Percentiles rank a stretch among this genome's conserved stretches.
phyloP scores from a whole-genome alignment of 495 filamentous ascomycete genomes.

The Hypoxylon lenormandii region DNA sequence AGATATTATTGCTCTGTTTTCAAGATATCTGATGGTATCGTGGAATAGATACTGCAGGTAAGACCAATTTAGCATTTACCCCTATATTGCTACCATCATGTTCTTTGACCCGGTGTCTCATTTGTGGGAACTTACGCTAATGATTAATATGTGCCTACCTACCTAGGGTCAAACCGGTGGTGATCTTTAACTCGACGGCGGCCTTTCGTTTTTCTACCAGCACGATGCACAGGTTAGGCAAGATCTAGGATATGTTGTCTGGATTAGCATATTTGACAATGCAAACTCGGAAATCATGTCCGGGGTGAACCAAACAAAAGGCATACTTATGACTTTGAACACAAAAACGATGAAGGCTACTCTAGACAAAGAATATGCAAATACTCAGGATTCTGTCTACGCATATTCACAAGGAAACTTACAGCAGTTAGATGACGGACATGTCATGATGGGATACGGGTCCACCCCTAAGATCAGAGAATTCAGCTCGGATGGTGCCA shows the following conservation, averaged over 20 bases:
- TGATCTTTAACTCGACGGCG: slow-evolving; percentile 30
- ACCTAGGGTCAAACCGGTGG: slow-evolving; percentile 31
- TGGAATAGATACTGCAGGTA: slow-evolving; percentile 40
- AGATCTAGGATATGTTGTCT: slow-evolving; percentile 7
- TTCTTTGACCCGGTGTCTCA: background rate
- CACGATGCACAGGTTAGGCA: slow-evolving; percentile 33
- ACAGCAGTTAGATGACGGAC: slow-evolving; percentile 21
- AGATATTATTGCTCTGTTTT: slow-evolving; percentile 38
- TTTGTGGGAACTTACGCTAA: slow-evolving; percentile 9
- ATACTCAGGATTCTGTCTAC: slow-evolving; percentile 27
- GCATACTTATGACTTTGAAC: slow-evolving; percentile 19
- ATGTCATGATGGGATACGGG: slow-evolving; percentile 37
- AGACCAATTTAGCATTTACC: too few species aligned
- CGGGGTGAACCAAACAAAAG: slow-evolving; percentile 23
- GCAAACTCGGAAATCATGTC: slow-evolving; percentile 29
- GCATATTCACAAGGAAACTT: slow-evolving; percentile 31
- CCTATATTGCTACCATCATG: background rate
- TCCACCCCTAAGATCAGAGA: slow-evolving; percentile 36
- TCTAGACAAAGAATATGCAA: slow-evolving; percentile 13
- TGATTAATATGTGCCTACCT: too few species aligned
- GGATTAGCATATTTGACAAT: slow-evolving; percentile 42
- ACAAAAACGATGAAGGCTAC: slow-evolving; percentile 30
- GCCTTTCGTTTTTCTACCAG: slow-evolving; percentile 34
- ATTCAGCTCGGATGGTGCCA: slow-evolving; percentile 20
- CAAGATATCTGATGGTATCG: slow-evolving; percentile 27